A percentile compares a stretch with the other conserved stretches of the same genome.
phyloP scores from a whole-genome alignment of 1,284 basidiomycete species.

The Apiotrichum laibachii region DNA sequence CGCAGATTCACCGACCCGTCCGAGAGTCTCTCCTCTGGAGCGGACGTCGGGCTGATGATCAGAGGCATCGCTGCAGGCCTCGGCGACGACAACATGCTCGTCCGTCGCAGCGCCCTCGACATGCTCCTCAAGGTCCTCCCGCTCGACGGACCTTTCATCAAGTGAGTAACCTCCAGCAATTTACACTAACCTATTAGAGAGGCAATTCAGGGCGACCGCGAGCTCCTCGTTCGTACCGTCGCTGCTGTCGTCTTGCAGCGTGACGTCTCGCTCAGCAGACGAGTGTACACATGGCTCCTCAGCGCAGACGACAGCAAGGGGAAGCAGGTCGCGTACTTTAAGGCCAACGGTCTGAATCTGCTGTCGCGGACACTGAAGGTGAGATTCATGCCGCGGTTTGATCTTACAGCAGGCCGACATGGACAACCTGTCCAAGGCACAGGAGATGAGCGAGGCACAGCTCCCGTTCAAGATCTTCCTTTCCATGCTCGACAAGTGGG shows the following conservation, averaged over 20 bases:
- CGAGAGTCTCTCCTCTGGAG: slow-evolving; percentile 50
- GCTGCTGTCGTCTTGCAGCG: slow-evolving; percentile 80
- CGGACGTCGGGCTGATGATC: slow-evolving; percentile 87
- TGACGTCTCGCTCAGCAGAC: slow-evolving; percentile 87
- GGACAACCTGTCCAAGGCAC: slow-evolving; percentile 58
- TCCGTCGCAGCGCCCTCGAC: slow-evolving; percentile 77
- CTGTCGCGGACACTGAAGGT: slow-evolving; percentile 68
- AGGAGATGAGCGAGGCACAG: slow-evolving; percentile 68
- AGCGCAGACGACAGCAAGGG: slow-evolving; percentile 74
- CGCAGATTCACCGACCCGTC: slow-evolving; percentile 63
- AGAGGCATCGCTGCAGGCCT: slow-evolving; percentile 83
- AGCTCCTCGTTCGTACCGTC: slow-evolving; percentile 74
- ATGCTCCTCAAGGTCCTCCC: slow-evolving; percentile 71
- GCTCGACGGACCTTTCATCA: slow-evolving; percentile 67
- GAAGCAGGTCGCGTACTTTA: slow-evolving; percentile 68
- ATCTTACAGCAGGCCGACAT: slow-evolving; percentile 62
- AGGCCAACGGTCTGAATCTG: slow-evolving; percentile 64
- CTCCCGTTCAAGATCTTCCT: slow-evolving; percentile 93
- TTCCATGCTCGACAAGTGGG: slow-evolving; percentile 93
- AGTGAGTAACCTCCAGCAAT: slow-evolving; percentile 41
- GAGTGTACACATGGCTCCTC: slow-evolving; percentile 90
- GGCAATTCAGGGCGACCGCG: slow-evolving; percentile 62
- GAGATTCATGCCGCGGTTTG: slow-evolving; percentile 26
- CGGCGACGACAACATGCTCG: slow-evolving; percentile 83
- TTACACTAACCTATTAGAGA: slow-evolving; percentile 22